Percentiles rank a stretch among this genome's conserved stretches.
Conservation (phyloP, 73 alveolate genomes). For the Paramecium octaurelia region DNA sequence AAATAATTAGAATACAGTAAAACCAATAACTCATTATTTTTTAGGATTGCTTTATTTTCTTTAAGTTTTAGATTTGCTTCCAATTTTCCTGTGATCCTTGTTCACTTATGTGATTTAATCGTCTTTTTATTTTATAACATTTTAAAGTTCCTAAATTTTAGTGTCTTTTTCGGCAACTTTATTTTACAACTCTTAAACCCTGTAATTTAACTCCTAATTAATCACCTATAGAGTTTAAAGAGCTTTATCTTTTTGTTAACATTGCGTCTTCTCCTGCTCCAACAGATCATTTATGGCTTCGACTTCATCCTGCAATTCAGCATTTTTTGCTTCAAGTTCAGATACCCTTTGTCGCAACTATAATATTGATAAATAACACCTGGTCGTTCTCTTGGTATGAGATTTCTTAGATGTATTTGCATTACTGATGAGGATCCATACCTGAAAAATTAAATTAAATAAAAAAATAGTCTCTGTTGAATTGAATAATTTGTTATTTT, state of each 20-base stretch:
- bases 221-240: background rate
- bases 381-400: background rate
- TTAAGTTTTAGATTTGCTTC: background rate
- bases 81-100: background rate
- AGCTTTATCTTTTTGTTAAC: background rate
- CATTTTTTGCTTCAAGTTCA: background rate
- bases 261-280: background rate
- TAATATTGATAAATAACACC: background rate
- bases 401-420: background rate
- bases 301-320: background rate
- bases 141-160: constrained; percentile 23
- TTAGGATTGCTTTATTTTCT: background rate
- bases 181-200: background rate
- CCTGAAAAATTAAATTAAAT: background rate
- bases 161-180: background rate
- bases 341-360: background rate
- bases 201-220: background rate
- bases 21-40: background rate
- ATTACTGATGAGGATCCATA: background rate
- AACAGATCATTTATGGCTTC: background rate
- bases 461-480: background rate
- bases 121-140: background rate
- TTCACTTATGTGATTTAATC: background rate
- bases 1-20: background rate
- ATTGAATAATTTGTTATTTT: background rate